A percentile compares a stretch with the other conserved stretches of the same genome.
phyloP scores from a whole-genome alignment of 1,284 basidiomycete genomes.

The Cryptococcus deneoformans region DNA sequence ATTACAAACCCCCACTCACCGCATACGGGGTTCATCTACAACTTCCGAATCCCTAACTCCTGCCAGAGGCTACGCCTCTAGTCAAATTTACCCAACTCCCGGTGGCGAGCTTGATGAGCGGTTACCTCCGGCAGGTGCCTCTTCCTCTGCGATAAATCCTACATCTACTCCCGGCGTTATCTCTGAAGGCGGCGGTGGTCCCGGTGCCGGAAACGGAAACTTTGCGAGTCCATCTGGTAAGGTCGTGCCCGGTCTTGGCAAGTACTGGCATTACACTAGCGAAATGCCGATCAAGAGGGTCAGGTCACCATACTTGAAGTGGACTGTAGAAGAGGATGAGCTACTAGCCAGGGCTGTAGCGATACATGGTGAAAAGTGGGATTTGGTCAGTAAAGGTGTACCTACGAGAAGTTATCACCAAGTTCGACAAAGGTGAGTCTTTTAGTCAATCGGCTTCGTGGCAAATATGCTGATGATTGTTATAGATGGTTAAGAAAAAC shows the following conservation, averaged over 20 bases:
- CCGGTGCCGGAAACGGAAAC: constrained; percentile 3
- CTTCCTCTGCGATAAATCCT: background rate
- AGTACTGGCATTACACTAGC: constrained; percentile 44
- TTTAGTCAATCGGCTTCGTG: background rate
- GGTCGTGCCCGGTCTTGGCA: constrained; percentile 44
- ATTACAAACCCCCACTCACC: constrained; percentile 17
- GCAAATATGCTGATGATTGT: background rate
- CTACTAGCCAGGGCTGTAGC: constrained; percentile 45
- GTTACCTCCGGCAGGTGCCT: background rate
- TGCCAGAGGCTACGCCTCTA: constrained; percentile 7
- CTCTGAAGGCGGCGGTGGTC: background rate
- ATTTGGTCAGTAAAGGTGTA: constrained; percentile 46
- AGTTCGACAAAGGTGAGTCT: constrained; percentile 40
- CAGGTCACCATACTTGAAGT: constrained; percentile 46
- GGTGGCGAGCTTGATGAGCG: constrained; percentile 9
- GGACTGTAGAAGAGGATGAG: constrained; percentile 49
- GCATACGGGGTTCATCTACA: constrained; percentile 16
- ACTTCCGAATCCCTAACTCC: constrained; percentile 23
- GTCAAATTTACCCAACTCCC: constrained; percentile 13
- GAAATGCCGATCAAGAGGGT: constrained; percentile 39
- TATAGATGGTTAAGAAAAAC: constrained; percentile 46
- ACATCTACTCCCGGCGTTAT: background rate
- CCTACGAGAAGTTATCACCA: constrained; percentile 48
- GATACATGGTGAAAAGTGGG: constrained; percentile 49
- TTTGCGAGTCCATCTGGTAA: constrained; percentile 37